Conservation (phyloP, 345 rosid genomes). For the Salix exigua region DNA sequence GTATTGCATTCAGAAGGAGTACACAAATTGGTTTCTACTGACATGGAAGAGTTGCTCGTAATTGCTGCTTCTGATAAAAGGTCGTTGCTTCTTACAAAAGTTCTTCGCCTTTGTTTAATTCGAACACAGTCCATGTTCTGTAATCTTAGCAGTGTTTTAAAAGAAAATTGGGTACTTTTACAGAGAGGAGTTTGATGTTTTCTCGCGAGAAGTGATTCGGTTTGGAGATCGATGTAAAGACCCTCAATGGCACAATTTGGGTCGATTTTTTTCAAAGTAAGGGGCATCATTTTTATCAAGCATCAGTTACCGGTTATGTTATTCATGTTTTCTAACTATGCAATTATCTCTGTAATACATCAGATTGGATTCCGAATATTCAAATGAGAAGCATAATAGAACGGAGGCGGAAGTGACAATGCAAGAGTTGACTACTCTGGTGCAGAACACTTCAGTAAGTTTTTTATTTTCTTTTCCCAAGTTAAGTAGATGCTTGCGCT, state of each 20-base stretch:
- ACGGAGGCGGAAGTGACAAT: conserved; percentile 63
- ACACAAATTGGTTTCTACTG: conserved; percentile 59
- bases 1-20: conserved; percentile 64
- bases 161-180: background rate
- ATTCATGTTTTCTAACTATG: background rate
- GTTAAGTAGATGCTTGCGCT: background rate
- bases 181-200: conserved; percentile 81
- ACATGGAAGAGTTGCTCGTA: conserved; percentile 52
- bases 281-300: conserved; percentile 15
- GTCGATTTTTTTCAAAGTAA: conserved; percentile 69
- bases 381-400: conserved; percentile 31
- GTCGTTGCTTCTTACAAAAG: conserved; percentile 34
- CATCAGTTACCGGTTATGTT: background rate
- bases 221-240: conserved; percentile 86
- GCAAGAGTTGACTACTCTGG: conserved; percentile 66
- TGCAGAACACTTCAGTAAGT: conserved; percentile 80
- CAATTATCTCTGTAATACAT: conserved; percentile 16
- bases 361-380: conserved; percentile 64
- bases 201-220: conserved; percentile 72
- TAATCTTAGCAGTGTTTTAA: background rate
- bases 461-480: background rate
- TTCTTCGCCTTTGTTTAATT: background rate
- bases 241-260: conserved; percentile 83
- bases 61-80: conserved; percentile 93
- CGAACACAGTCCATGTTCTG: background rate